A percentile compares a stretch with the other conserved stretches of the same genome.
Evolutionary conservation across 257 asterid species (phyloP).

Genomic region (Nicotiana attenuata): DNA sequence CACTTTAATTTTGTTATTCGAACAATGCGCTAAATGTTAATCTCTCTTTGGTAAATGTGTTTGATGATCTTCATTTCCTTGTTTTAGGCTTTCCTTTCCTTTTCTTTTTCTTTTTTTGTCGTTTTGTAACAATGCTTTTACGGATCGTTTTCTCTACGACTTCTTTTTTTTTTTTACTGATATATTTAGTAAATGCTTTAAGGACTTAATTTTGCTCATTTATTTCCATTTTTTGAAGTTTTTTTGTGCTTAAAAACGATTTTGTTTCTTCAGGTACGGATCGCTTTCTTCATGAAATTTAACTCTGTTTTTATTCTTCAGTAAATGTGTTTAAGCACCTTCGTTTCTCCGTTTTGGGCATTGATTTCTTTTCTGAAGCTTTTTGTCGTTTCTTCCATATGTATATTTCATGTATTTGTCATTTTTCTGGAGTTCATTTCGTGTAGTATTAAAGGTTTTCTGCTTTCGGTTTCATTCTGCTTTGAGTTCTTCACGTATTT

Average conservation of each 20-base stretch:
- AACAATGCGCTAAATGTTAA: not conserved
- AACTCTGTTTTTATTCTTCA: not conserved
- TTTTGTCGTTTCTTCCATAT: not conserved
- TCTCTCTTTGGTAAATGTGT: not conserved
- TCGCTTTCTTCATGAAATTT: conserved; percentile 1
- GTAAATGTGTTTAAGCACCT: not conserved
- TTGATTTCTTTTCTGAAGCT: not conserved
- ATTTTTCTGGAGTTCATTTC: not conserved
- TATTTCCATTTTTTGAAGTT: not conserved
- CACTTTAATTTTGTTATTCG: not conserved
- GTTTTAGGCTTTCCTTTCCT: not conserved
- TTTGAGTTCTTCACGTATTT: not conserved
- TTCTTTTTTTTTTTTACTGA: too few species aligned
- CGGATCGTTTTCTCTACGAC: conserved; percentile 12
- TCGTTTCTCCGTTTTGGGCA: not conserved
- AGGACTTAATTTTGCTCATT: not conserved
- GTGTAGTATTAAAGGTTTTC: not conserved
- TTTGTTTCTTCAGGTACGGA: not conserved
- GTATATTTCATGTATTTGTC: not conserved
- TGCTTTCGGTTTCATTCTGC: not conserved
- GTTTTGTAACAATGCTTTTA: not conserved
- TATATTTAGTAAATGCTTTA: not conserved
- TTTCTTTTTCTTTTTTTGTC: not conserved
- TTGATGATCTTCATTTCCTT: not conserved
- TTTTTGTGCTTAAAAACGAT: not conserved